Base-by-base conservation (phyloP, 75 land plant species). In the Adiantum capillusveneris region DNA sequence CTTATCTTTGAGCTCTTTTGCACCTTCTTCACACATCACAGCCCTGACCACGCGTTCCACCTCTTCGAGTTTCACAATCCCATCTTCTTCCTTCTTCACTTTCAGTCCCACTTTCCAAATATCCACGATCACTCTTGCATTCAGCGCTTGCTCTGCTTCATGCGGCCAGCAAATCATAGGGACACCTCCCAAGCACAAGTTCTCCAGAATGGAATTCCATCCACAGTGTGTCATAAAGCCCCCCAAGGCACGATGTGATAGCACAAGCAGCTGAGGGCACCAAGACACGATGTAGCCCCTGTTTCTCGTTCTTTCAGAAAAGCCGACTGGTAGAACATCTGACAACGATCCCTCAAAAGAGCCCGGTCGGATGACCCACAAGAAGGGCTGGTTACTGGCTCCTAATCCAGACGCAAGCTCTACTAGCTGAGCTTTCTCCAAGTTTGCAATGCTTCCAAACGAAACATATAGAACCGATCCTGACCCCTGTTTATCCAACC, bases 21-120 rank as follows among this genome's bases (percentile, higher is more conserved):
- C 77, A 18, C 73, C 54, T 27, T 70, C 68, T 24, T 72, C 84
- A 30, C 46, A 63, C 75, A 77, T 81, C 54, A 81, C 26, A 3
- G 65, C 58, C 41, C 64, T 70, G 28, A 77, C 71, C 0, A 53
- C 22, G 52, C 67, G 39, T 31, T 71, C 62, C 6, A 81, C 54
- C 20, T 74, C 74, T 11, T 50, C 69, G 34, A 68, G 65, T 25
- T 27, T 43, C 25, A 73, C 74, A 14, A 37, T 24, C 1, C 25
- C 46, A 13, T 49, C 71, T 14, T 66, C 25, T 28, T 17, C 11
- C n/a, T 27, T 27, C 3, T 2, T 11, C 2, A 24, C 68, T 31
- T 29, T 39, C 72, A 64, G 27, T 3, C 69, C 73, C 11, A 65
- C 27, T 12, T 63, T 70, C 80, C 75, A 72, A 1, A 59, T 66